A percentile compares a stretch with the other conserved stretches of the same genome.
phyloP scores from a whole-genome alignment of 1,284 basidiomycete species.

The Pseudomicrostroma phylloplanum region DNA sequence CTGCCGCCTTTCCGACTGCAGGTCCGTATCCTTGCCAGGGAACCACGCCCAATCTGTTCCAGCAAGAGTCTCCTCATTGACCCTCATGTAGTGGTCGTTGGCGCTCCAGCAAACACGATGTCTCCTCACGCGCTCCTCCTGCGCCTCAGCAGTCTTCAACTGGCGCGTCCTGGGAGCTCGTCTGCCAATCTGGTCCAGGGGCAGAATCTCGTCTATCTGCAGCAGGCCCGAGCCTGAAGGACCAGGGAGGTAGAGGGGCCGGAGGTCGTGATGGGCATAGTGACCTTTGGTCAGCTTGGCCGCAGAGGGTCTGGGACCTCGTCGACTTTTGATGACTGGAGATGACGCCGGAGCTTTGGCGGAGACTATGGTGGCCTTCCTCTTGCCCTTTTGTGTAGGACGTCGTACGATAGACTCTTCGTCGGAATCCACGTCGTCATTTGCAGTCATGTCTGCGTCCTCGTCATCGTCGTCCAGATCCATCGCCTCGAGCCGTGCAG shows the following conservation, averaged over 20 bases:
- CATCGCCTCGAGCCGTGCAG: not conserved
- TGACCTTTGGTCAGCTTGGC: no score
- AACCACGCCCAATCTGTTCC: not conserved
- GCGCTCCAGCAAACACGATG: no score
- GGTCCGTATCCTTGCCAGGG: not conserved
- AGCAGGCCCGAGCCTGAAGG: not conserved
- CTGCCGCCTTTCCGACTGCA: not conserved
- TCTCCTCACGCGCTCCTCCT: not conserved
- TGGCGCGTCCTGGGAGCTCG: not conserved
- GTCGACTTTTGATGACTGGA: not conserved
- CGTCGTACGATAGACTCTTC: not conserved
- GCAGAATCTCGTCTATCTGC: not conserved
- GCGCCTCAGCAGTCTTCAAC: not conserved
- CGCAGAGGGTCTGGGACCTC: not conserved
- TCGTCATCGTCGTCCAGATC: conserved; percentile 4
- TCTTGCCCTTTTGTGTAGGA: not conserved
- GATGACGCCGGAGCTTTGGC: not conserved
- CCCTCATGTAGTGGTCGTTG: no score
- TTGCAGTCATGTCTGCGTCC: not conserved
- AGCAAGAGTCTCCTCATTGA: not conserved
- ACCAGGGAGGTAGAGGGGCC: not conserved
- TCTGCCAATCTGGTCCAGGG: not conserved
- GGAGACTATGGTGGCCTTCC: not conserved
- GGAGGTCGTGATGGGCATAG: not conserved
- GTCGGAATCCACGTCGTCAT: not conserved